Evolutionary conservation across 495 filamentous ascomycete species (phyloP).

Genomic region (Penicillium verhagenii): DNA sequence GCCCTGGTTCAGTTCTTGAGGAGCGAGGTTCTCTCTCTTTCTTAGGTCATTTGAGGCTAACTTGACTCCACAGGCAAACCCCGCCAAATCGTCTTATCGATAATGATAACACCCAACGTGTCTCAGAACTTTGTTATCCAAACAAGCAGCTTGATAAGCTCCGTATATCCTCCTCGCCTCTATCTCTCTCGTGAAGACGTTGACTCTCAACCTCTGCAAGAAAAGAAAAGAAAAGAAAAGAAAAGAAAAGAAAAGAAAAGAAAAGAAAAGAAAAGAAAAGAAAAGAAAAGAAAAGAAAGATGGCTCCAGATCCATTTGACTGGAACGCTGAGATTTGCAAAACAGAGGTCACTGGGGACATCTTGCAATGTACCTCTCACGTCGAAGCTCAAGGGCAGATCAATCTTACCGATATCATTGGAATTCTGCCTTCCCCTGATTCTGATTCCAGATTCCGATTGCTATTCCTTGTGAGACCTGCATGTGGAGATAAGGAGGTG

Average conservation of each 20-base stretch:
- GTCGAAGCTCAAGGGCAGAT: conserved; percentile 18
- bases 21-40: no score
- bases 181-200: no score
- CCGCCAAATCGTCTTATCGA: neutral
- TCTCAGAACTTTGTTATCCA: no score
- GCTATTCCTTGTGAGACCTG: conserved; percentile 24
- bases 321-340: neutral
- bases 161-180: neutral
- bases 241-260: no score
- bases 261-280: no score
- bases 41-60: no score
- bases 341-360: conserved; percentile 7
- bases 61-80: neutral
- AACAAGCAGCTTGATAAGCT: neutral
- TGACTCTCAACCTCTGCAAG: no score
- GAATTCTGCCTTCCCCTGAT: conserved; percentile 19
- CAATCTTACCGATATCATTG: conserved; percentile 31
- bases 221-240: no score
- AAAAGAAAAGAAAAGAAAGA: no score
- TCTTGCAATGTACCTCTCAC: conserved; percentile 17
- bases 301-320: neutral
- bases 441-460: conserved; percentile 13
- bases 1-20: no score
- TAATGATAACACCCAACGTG: no score
- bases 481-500: neutral